Evolutionary conservation across 768 basidiomycete genomes (phyloP).

Genomic region (Naematelia aurantialba): DNA sequence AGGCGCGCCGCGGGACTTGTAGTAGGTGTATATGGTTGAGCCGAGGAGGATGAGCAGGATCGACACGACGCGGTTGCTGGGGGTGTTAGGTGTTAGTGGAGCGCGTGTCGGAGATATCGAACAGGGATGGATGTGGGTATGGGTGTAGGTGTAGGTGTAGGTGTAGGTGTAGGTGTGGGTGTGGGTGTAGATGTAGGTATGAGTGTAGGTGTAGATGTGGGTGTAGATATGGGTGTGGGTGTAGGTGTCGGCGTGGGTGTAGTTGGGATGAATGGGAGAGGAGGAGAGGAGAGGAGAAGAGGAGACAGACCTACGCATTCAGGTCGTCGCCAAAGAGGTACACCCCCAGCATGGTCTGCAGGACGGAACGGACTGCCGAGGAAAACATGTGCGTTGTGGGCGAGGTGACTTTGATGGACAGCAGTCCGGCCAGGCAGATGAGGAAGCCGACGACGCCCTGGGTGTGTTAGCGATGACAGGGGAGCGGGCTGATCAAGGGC

Average conservation of each 20-base stretch:
- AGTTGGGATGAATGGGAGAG: neutral
- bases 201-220: neutral
- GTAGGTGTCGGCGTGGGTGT: neutral
- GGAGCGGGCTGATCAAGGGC: neutral
- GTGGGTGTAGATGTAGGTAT: neutral
- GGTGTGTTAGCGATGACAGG: neutral
- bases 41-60: constrained; percentile 24
- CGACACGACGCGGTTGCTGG: constrained; percentile 26
- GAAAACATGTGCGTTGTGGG: constrained; percentile 86
- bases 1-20: constrained; percentile 12
- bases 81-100: neutral
- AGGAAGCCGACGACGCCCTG: constrained; percentile 63
- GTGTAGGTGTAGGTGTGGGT: neutral
- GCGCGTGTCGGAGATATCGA: too few species aligned
- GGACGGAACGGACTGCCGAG: constrained; percentile 26
- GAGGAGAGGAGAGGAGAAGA: neutral
- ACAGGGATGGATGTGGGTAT: neutral
- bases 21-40: constrained; percentile 22
- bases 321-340: constrained; percentile 26
- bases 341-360: constrained; percentile 30
- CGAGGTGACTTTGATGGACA: constrained; percentile 93
- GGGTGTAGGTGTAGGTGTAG: neutral
- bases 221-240: neutral
- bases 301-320: constrained; percentile 22
- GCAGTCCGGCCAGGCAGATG: constrained; percentile 85